Base-by-base conservation (phyloP, 1,139 yeast species). In the Nadsonia starkeyi-henricii region DNA sequence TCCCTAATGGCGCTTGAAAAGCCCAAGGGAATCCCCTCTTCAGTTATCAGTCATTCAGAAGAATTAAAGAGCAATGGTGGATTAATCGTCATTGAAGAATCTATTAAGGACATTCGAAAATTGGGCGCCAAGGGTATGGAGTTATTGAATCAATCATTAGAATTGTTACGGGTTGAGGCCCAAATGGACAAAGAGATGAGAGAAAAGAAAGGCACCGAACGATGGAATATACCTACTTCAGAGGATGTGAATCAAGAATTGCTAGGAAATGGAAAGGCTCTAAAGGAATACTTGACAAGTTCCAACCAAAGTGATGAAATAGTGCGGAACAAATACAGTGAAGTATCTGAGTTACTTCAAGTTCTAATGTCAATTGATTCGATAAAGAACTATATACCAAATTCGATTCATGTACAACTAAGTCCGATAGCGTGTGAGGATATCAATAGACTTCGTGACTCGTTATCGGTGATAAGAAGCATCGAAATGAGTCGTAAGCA, bases 251-350 rank as follows among this genome's bases (percentile, higher is more conserved):
- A 56, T 17, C 48, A 47, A 1, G 65, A 63, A 0, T 63, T 74
- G 2, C 57, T 66, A 52, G 63, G 62, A 1, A 72, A 72, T 47
- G 62, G 79, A 2, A 58, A 62, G 3, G 71, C 70, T 30, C 67
- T 79, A 62, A 67, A 67, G 39, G 63, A 61, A 3, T 83, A 81
- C 57, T 61, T 83, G 19, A 57, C 58, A 1, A 78, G 79, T 53
- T 94, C 95, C 1, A 66, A 68, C 36, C 59, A 65, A 2, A 85
- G 94, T 2, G 95, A 88, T 61, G 63, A 63, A 2, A 60, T 70
- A 2, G 73, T 83, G 0, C 58, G 65, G 12, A 60, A 62, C 7
- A 75, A 75, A 52, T 74, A 74, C 51, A 54, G 59, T 1, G 70
- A 70, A 12, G 66, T 79, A 44, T 70, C 66, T 50, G 69, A 70